Base-by-base conservation (phyloP, 148 eudicot genomes). In the Fallopia convolvulus region DNA sequence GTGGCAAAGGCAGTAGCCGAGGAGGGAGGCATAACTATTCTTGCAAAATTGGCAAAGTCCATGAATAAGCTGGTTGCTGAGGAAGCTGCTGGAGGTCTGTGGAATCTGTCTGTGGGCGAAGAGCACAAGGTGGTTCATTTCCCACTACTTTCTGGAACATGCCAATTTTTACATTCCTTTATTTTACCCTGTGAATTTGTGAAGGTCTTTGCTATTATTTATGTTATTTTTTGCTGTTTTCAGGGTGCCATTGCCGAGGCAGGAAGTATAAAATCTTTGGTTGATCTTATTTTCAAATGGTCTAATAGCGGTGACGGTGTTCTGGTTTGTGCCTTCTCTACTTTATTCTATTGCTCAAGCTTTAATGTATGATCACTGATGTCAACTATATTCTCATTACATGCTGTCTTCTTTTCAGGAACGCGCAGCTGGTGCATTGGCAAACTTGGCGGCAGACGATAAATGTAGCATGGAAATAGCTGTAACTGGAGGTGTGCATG, bases 81-180 rank as follows among this genome's bases (percentile, higher is more conserved):
- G 84, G 99, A 95, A 93, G 99, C 99, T 80, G 99, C 98, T 55
- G 98, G 99, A 79, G 99, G 99, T 76, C 86, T 95, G 20, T 95
- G 98, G 98, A 95, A 95, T 85, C 90, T 95, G 78, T 95, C 99
- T 17, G 99, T 95, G 48, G 99, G 98, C 52, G 99, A 95, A 88
- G 99, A 95, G 81, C 99, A 95, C 80, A 95, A 93, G 94, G 99
- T 95, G 85, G 74, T 77, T 78, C 42, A 47, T 84, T 65, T 47
- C 33, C 65, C 18, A 42, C 30, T 18, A 26, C 44, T 50, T 77
- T 79, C 39, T 44, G 50, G 53, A 73, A 15, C 11, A 42, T 23
- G 46, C 3, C 36, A 20, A 4, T 73, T 2, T 48, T 42, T 10
- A 13, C 32, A 46, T 21, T 71, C 3, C 39, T 26, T 26, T 26